A percentile compares a stretch with the other conserved stretches of the same genome.
Evolutionary conservation across 78 protist genomes (phyloP).

Genomic region (Creolimax fragrantissima): DNA sequence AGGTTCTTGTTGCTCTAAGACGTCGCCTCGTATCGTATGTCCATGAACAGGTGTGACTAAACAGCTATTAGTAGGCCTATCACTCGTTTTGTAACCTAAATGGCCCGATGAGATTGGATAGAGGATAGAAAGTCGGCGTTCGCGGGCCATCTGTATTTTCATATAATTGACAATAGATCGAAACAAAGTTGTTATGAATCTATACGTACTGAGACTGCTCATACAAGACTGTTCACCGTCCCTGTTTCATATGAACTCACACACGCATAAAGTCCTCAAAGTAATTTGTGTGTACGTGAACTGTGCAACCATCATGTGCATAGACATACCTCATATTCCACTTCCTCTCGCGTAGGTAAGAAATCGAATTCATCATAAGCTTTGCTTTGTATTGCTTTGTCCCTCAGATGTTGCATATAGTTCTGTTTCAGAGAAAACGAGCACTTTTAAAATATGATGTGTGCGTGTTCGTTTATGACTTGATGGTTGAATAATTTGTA

Average conservation of each 20-base stretch:
- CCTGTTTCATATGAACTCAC: background rate
- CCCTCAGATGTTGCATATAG: background rate
- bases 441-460: background rate
- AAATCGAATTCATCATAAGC: background rate
- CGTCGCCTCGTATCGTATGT: too few species aligned
- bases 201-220: background rate
- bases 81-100: too few species aligned
- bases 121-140: background rate
- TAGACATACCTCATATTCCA: constrained; percentile 3
- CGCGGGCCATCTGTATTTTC: background rate
- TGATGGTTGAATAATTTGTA: background rate
- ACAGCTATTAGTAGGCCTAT: too few species aligned
- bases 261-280: background rate
- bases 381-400: background rate
- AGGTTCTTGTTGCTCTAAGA: too few species aligned
- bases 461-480: background rate
- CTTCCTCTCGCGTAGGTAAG: background rate
- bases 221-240: background rate
- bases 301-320: background rate
- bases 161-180: too few species aligned
- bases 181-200: too few species aligned
- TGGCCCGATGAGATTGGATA: background rate
- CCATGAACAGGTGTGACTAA: too few species aligned
- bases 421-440: background rate
- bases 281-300: background rate